Conservation (phyloP, 1,284 basidiomycete genomes). For the Puccinia polysora region DNA sequence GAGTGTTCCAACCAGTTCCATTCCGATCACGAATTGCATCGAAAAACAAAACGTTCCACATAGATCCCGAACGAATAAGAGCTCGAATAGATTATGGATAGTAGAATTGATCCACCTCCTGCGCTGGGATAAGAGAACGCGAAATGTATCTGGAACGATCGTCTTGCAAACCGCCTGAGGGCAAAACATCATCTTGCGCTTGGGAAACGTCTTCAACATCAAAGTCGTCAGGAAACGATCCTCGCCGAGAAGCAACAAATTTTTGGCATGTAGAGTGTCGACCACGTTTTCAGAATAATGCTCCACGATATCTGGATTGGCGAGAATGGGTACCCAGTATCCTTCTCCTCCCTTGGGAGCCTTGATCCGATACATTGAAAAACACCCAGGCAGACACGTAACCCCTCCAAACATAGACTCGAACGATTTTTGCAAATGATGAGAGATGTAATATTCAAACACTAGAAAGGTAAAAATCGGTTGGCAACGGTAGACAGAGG, state of each 20-base stretch:
- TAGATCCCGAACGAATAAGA: conserved; percentile 55
- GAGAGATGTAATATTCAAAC: conserved; percentile 99
- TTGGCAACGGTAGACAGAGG: too few relatives aligned
- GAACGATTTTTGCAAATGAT: conserved; percentile 70
- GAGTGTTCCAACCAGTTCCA: conserved; percentile 56
- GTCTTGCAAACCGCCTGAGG: conserved; percentile 57
- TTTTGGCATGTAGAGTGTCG: conserved; percentile 57
- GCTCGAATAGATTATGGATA: conserved; percentile 56
- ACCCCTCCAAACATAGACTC: conserved; percentile 56
- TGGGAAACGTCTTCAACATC: conserved; percentile 57
- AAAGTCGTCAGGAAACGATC: conserved; percentile 57
- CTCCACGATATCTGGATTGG: conserved; percentile 56
- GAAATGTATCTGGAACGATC: conserved; percentile 56
- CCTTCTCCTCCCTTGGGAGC: conserved; percentile 56
- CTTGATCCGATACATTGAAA: conserved; percentile 57
- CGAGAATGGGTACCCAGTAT: conserved; percentile 56
- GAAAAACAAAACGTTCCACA: conserved; percentile 57
- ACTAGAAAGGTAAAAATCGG: too few relatives aligned
- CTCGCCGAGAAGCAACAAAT: conserved; percentile 56
- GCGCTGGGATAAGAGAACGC: conserved; percentile 55
- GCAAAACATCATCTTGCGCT: conserved; percentile 57
- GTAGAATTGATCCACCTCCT: conserved; percentile 58
- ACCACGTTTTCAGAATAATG: conserved; percentile 58
- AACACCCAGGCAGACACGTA: conserved; percentile 56
- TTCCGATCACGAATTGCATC: conserved; percentile 54